Conservation (phyloP, 805 yeast species). For the Suhomyces sp. region DNA sequence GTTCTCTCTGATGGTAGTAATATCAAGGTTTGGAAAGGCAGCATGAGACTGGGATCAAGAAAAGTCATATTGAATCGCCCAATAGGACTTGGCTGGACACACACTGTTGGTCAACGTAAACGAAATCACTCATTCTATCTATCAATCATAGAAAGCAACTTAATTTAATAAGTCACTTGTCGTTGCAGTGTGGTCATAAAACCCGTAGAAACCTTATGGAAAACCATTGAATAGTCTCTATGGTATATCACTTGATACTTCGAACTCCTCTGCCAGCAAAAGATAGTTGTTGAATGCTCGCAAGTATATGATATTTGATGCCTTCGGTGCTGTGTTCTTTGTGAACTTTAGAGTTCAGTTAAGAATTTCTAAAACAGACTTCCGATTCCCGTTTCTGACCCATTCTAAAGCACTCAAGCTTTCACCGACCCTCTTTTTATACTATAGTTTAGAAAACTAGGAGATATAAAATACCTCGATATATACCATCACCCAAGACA, state of each 20-base stretch:
- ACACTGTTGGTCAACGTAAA: not conserved
- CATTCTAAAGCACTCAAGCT: not conserved
- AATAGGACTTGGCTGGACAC: not conserved
- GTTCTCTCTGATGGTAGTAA: not conserved
- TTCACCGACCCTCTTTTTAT: not conserved
- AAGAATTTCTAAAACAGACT: not conserved
- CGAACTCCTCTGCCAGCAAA: not conserved
- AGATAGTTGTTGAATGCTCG: not conserved
- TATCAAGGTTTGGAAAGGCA: not conserved
- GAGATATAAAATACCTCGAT: not conserved
- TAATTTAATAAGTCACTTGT: constrained; percentile 4
- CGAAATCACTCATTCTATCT: not conserved
- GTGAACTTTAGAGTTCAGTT: not conserved
- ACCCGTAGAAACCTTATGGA: not conserved
- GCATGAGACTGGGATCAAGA: not conserved
- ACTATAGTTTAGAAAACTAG: not conserved
- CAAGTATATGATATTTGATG: not conserved
- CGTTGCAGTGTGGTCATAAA: not conserved
- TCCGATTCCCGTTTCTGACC: not conserved
- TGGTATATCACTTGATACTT: not conserved
- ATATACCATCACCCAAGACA: constrained; percentile 1
- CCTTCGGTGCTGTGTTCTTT: not conserved
- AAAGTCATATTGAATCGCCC: not conserved
- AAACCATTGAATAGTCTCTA: not conserved
- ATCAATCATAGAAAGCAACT: constrained; percentile 4